Evolutionary conservation across 179 eudicot genomes (phyloP), one percentile per base, ranked within the genome.

Genomic region (Silene vulgaris): DNA sequence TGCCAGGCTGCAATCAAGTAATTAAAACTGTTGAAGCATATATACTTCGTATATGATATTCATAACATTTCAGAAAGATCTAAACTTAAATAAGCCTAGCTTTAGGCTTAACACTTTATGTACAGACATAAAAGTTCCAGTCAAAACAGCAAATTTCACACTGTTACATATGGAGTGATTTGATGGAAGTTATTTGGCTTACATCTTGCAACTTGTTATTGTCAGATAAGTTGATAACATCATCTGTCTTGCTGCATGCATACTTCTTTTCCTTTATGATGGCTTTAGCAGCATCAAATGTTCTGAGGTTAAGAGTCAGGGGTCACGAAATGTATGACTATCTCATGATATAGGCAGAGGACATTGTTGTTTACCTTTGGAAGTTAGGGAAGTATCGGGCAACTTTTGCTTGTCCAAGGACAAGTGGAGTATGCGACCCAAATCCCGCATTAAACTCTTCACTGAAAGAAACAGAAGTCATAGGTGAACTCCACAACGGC

Each of bases 361-460:
- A 57, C 29, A 71, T 60, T 21, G 50, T 73, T 75, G 73, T 63
- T 82, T 86, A 92, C 97, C 94, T 91, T 74, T 82, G 84, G 77
- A 80, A 90, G 80, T 93, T 86, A 23, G 97, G 93, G 80, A 75
- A 86, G 82, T 93, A 90, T 69, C 99, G 99, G 74, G 85, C 85
- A 71, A 90, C 96, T 82, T 76, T 90, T 52, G 96, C 89, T 86
- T 96, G 97, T 70, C 99, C 99, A 74, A 88, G 88, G 73, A 87
- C 67, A 19, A 96, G 86, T 52, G 99, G 97, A 57, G 99, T 96
- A 76, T 90, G 92, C 69, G 99, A 89, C 65, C 99, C 97, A 87
- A 96, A 93, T 85, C 98, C 99, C 81, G 95, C 81, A 83, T 86
- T 89, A 84, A 89, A 96, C 80, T 93, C 99, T 87, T 96, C 97